These are phyloP conservation scores for Cryptosporidium sp. DNA, from an alignment of 169 alveolate species.

Conservation along the genomic window DNA sequence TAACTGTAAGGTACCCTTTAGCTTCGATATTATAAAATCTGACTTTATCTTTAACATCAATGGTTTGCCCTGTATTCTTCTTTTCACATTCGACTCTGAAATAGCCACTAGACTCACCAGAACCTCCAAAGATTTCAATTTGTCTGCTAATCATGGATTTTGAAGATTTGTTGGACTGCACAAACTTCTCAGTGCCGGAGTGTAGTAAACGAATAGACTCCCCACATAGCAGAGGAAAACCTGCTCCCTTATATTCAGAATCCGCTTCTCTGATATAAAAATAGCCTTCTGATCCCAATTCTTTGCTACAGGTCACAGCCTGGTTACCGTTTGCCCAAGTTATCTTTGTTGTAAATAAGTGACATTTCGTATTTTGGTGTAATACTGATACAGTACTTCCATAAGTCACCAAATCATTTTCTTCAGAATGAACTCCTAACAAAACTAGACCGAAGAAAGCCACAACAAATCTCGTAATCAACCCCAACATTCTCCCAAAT, in stretches of 20 bases:
- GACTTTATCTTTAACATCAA: slow-evolving; percentile 31
- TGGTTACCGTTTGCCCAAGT: slow-evolving; percentile 73
- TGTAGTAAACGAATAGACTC: slow-evolving; percentile 27
- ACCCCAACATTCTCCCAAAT: neutral
- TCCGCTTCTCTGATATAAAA: slow-evolving; percentile 57
- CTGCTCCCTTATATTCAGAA: slow-evolving; percentile 57
- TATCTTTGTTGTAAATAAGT: slow-evolving; percentile 52
- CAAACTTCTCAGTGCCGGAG: slow-evolving; percentile 29
- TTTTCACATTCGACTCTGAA: slow-evolving; percentile 53
- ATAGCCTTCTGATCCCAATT: neutral
- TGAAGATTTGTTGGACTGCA: slow-evolving; percentile 16
- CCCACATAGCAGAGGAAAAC: slow-evolving; percentile 47
- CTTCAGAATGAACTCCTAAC: neutral
- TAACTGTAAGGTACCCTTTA: slow-evolving; percentile 35
- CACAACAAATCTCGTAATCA: neutral
- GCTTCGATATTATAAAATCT: slow-evolving; percentile 46
- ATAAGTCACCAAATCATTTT: slow-evolving; percentile 20
- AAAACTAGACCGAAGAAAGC: neutral
- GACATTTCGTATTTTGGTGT: slow-evolving; percentile 26
- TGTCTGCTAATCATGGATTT: slow-evolving; percentile 59
- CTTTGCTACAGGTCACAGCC: slow-evolving; percentile 57
- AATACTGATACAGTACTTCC: slow-evolving; percentile 58
- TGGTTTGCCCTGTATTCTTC: slow-evolving; percentile 19
- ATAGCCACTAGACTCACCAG: slow-evolving; percentile 10
- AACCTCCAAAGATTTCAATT: slow-evolving; percentile 34